These are phyloP conservation scores for Boletus sp. DNA, from an alignment of 768 basidiomycete species.

Conservation along the genomic window DNA sequence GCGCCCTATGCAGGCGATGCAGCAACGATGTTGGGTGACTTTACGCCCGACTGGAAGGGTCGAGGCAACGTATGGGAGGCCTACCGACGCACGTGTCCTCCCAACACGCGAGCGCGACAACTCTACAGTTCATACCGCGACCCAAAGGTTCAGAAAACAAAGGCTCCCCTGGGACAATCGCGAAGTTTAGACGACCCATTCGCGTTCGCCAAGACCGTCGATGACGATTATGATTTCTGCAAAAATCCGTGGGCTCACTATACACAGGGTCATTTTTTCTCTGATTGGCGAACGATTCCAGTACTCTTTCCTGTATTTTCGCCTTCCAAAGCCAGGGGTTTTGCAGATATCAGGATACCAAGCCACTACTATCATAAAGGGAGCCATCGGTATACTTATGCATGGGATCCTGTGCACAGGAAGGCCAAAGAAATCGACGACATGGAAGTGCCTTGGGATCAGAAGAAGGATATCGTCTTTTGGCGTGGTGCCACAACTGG, in stretches of 20 bases:
- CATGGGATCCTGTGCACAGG: conserved; percentile 77
- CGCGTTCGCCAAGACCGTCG: conserved; percentile 56
- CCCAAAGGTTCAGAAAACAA: conserved; percentile 28
- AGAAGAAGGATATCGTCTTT: conserved; percentile 83
- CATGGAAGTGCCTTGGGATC: conserved; percentile 87
- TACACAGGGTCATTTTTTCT: conserved; percentile 94
- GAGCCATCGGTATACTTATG: conserved; percentile 82
- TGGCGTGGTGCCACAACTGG: conserved; percentile 98
- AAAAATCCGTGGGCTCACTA: conserved; percentile 76
- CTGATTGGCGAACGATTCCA: conserved; percentile 89
- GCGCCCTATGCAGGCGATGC: conserved; percentile 40
- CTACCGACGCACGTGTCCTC: conserved; percentile 87
- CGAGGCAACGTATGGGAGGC: conserved; percentile 91
- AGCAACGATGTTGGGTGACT: conserved; percentile 55
- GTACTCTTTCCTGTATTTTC: conserved; percentile 93
- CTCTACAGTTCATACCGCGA: conserved; percentile 76
- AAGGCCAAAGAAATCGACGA: conserved; percentile 74
- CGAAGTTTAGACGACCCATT: conserved; percentile 50
- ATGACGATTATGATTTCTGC: conserved; percentile 78
- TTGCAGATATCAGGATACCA: conserved; percentile 88
- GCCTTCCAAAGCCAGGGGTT: conserved; percentile 83
- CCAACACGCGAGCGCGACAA: conserved; percentile 72
- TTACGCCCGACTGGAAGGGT: conserved; percentile 81
- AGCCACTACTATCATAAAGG: conserved; percentile 94
- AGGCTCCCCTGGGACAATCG: conserved; percentile 27